Base-by-base conservation (phyloP, 1,284 basidiomycete species). In the Cerrena zonata region DNA sequence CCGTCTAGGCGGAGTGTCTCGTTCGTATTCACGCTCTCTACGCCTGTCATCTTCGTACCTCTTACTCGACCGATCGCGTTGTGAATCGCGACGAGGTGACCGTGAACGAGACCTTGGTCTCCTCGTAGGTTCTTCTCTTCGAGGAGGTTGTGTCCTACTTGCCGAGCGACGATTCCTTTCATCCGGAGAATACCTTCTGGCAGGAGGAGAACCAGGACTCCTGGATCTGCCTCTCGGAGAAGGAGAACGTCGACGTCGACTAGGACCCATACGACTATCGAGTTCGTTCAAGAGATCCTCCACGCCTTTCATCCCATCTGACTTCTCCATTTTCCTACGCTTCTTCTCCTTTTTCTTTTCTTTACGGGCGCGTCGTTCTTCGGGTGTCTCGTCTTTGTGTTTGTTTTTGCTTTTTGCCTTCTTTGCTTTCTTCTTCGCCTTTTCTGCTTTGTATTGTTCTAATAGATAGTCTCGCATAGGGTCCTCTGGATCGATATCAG, bases 381-480 rank as follows among this genome's bases (percentile, higher is more conserved):
- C 91, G 5, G 84, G 85, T 3, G 82, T 89, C 64, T 91, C 89
- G 61, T 86, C 74, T 65, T 77, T 85, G 59, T 76, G 80, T 59
- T 78, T 85, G 23, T 69, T 65, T 60, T 70, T 73, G 38, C 67
- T 78, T 52, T 75, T 85, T 21, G 70, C 67, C 59, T 78, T 79
- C 64, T 81, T 84, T 2, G 68, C 63, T 61, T 79, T 84, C 66
- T 81, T 82, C 47, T 70, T 61, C 2, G 76, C 78, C 58, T 82
- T 86, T 62, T 82, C 78, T 63, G 89, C 86, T 61, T 74, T 78
- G 58, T 83, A 76, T 64, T 87, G 75, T 15, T 81, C 75, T 43
- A 89, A 69, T 18, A 94, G 73, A 66, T 92, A 98, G 53, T 91
- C 91, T 18, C 88, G 84, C 96, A 99, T 99, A 0, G 96, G 96